Conservation (phyloP, 2,329 filamentous ascomycete genomes). For the Hymenoscyphus fraxineus region DNA sequence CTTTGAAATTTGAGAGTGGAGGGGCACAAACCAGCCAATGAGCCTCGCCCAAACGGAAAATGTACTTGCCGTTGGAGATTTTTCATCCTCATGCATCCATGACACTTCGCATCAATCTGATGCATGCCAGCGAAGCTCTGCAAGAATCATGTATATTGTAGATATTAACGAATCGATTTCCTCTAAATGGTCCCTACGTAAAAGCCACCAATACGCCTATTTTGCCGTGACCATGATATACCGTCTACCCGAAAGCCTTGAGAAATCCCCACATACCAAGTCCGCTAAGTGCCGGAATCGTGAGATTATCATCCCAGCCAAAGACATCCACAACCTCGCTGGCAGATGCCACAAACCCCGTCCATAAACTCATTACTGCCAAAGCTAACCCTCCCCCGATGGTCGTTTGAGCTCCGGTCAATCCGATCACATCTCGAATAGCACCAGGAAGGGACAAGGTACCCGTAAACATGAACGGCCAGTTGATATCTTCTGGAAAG, state of each 20-base stretch:
- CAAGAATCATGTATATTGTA: constrained; percentile 13
- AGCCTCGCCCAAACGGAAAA: not conserved
- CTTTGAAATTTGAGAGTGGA: not conserved
- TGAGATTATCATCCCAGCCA: constrained; percentile 95
- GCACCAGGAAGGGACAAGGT: constrained; percentile 64
- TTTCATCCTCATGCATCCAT: not conserved
- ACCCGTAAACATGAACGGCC: constrained; percentile 79
- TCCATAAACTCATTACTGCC: constrained; percentile 76
- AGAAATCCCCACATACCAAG: constrained; percentile 88
- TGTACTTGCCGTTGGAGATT: constrained; percentile 13
- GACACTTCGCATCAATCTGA: constrained; percentile 12
- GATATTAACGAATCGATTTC: constrained; percentile 18
- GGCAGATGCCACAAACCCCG: constrained; percentile 81
- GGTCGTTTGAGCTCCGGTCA: constrained; percentile 54
- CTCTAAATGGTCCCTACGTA: constrained; percentile 14
- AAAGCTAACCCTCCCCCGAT: constrained; percentile 71
- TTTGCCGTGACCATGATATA: constrained; percentile 7
- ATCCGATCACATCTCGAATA: constrained; percentile 56
- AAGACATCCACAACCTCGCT: constrained; percentile 91
- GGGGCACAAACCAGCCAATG: not conserved
- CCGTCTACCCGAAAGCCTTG: constrained; percentile 66
- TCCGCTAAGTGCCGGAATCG: constrained; percentile 88
- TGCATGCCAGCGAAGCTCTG: constrained; percentile 27
- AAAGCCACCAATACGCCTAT: constrained; percentile 21
- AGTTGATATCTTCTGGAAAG: constrained; percentile 64